Percentiles rank a stretch among this genome's conserved stretches.
Evolutionary conservation across 2,329 filamentous ascomycete genomes (phyloP).

Genomic region (Colletotrichum horii): DNA sequence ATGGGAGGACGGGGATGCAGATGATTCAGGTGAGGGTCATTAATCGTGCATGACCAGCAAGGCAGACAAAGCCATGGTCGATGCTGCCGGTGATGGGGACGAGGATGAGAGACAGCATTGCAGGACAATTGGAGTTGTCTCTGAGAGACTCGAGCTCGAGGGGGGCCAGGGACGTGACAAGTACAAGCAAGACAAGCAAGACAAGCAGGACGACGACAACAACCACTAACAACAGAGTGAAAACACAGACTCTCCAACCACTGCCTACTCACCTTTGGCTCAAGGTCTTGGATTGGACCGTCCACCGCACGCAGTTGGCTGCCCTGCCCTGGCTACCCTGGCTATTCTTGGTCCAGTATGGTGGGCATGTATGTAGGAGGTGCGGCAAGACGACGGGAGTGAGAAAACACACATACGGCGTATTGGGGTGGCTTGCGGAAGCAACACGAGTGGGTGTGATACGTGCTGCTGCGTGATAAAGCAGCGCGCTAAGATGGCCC

Average conservation of each 20-base stretch:
- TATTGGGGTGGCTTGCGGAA: conserved; percentile 3
- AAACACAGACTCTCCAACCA: neutral
- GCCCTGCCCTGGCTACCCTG: neutral
- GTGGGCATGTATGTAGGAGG: neutral
- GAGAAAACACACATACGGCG: conserved; percentile 8
- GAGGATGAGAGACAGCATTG: neutral
- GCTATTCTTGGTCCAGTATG: neutral
- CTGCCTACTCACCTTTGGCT: neutral
- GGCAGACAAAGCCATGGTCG: neutral
- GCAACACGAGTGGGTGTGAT: neutral
- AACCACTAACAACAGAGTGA: neutral
- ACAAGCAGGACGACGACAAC: neutral
- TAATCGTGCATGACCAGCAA: neutral
- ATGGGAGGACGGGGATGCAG: neutral
- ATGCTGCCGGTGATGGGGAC: neutral
- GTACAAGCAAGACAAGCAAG: neutral
- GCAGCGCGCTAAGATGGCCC: neutral
- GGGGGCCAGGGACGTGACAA: neutral
- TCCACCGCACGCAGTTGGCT: neutral
- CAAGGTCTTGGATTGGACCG: neutral
- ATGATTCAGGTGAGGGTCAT: neutral
- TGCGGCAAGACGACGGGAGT: conserved; percentile 8
- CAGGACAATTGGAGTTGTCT: neutral
- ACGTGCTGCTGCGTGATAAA: neutral
- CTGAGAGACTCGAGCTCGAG: neutral